phyloP scores from a whole-genome alignment of 176 grass and related monocot species.

The Triticum aestivum region DNA sequence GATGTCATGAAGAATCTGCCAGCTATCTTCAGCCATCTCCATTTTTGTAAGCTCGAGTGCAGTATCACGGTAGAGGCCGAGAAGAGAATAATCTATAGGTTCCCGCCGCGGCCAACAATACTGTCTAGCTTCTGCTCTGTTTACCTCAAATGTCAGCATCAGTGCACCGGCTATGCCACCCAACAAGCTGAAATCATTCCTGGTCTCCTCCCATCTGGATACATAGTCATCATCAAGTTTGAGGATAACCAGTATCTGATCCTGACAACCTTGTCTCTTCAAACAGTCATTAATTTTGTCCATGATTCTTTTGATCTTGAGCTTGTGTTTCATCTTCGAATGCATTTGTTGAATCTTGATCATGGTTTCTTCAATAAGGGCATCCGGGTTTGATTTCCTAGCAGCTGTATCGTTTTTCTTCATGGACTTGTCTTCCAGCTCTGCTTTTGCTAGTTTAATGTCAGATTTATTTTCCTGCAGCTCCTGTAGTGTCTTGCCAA shows the following conservation, averaged over 20 bases:
- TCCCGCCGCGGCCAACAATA: not conserved
- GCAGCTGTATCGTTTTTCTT: not conserved
- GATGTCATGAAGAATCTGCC: not conserved
- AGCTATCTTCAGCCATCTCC: accelerated
- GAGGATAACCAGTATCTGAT: not conserved
- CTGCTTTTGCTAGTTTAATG: too few relatives aligned
- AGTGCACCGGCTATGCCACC: not conserved
- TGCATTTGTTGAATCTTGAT: accelerated
- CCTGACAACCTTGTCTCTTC: too few relatives aligned
- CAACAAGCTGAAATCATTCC: not conserved
- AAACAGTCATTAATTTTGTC: too few relatives aligned
- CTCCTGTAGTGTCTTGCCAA: not conserved
- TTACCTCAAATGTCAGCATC: not conserved
- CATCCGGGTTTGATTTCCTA: too few relatives aligned
- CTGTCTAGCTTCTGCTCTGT: accelerated
- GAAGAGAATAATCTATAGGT: not conserved
- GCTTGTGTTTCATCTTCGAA: accelerated
- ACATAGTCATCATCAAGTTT: not conserved
- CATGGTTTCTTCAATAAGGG: not conserved
- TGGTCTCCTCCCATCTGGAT: not conserved
- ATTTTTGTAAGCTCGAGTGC: not conserved
- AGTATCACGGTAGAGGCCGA: not conserved
- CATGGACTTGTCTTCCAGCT: not conserved
- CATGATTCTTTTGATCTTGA: not conserved
- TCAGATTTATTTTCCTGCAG: not conserved